phyloP scores from a whole-genome alignment of 176 grass and related monocot genomes.

The Hyparrhenia diplandra region DNA sequence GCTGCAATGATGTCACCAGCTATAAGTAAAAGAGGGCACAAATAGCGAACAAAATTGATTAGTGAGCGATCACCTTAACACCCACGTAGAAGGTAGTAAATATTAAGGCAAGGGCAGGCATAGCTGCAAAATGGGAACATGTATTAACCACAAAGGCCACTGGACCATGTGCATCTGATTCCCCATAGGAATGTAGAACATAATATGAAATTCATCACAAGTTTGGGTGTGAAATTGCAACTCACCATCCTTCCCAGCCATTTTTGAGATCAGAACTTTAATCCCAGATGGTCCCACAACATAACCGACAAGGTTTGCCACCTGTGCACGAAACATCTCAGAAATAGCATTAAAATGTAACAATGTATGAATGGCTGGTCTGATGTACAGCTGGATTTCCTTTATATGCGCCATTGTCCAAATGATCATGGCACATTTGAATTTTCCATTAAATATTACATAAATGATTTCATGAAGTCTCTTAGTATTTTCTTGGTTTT shows the following conservation, averaged over 20 bases:
- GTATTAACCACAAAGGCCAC: constrained; percentile 15
- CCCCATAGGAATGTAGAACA: too few species aligned
- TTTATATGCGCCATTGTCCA: neutral
- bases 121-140: constrained; percentile 39
- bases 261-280: constrained; percentile 58
- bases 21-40: neutral
- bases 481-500: neutral
- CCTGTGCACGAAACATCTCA: constrained; percentile 35
- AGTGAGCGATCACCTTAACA: constrained; percentile 62
- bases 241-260: constrained; percentile 70
- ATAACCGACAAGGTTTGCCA: constrained; percentile 89
- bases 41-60: neutral
- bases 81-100: constrained; percentile 83
- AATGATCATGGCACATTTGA: neutral
- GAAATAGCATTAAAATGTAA: neutral
- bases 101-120: constrained; percentile 46
- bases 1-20: constrained; percentile 41
- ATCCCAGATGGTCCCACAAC: constrained; percentile 75
- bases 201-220: neutral
- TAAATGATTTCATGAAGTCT: neutral
- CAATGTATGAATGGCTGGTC: neutral
- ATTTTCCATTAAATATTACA: neutral
- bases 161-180: neutral
- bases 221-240: neutral
- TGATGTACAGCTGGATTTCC: neutral